These are phyloP conservation scores for Lodderomyces parapsilosis DNA, from an alignment of 1,139 yeast species.

Conservation along the genomic window DNA sequence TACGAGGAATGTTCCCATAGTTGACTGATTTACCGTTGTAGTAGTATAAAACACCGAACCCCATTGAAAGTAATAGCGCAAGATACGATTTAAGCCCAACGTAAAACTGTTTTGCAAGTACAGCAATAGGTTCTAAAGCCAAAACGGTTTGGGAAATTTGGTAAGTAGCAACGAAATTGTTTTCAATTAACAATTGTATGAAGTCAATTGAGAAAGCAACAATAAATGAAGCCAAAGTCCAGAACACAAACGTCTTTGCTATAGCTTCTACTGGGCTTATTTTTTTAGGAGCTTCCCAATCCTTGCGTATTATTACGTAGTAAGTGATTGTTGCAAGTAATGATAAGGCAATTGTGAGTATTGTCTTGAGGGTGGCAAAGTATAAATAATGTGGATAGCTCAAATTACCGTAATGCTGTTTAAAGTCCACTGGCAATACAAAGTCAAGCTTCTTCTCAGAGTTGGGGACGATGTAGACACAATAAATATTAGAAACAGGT, in stretches of 20 bases:
- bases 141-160: conserved; percentile 1
- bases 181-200: conserved; percentile 18
- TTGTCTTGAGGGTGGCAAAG: conserved; percentile 20
- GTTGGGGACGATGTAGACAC: conserved; percentile 31
- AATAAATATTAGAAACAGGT: conserved; percentile 30
- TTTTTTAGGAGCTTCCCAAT: conserved; percentile 29
- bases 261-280: conserved; percentile 35
- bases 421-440: conserved; percentile 20
- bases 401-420: conserved; percentile 30
- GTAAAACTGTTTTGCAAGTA: conserved; percentile 7
- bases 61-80: conserved; percentile 35
- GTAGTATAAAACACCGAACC: conserved; percentile 39
- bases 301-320: conserved; percentile 26
- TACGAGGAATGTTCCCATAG: conserved; percentile 27
- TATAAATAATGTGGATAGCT: conserved; percentile 18
- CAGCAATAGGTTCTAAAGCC: neutral
- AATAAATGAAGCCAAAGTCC: conserved; percentile 27
- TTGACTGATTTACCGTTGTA: conserved; percentile 24
- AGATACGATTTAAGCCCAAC: conserved; percentile 14
- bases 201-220: conserved; percentile 12
- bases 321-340: conserved; percentile 24
- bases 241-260: conserved; percentile 31
- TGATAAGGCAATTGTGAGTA: conserved; percentile 17
- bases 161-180: conserved; percentile 14
- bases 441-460: conserved; percentile 6